phyloP scores from a whole-genome alignment of 768 basidiomycete genomes.

The Cytidiella melzeri region DNA sequence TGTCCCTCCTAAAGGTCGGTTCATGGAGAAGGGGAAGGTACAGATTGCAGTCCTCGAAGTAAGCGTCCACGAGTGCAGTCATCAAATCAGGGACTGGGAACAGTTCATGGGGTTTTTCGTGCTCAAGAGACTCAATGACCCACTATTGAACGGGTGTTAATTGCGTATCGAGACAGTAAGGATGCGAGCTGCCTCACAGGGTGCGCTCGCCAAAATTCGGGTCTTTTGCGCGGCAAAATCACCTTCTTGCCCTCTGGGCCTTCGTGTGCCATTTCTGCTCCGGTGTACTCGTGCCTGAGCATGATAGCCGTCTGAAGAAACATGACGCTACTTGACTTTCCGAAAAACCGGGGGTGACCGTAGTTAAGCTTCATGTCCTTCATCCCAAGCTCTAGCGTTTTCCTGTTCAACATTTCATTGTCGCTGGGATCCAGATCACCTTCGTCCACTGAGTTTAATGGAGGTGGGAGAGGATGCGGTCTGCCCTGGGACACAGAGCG shows the following conservation, averaged over 20 bases:
- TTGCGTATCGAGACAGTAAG: no score
- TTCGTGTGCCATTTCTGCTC: constrained; percentile 7
- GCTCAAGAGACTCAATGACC: constrained; percentile 21
- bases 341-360: constrained; percentile 30
- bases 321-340: constrained; percentile 36
- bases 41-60: constrained; percentile 37
- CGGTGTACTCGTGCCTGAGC: constrained; percentile 34
- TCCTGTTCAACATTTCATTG: constrained; percentile 19
- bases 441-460: constrained; percentile 12
- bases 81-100: constrained; percentile 35
- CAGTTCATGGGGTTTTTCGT: constrained; percentile 21
- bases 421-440: constrained; percentile 27
- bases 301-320: constrained; percentile 37
- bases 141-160: no score
- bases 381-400: constrained; percentile 26
- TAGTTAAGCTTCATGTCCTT: constrained; percentile 24
- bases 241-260: neutral
- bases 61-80: constrained; percentile 38
- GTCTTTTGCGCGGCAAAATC: constrained; percentile 28
- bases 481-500: neutral
- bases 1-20: constrained; percentile 37
- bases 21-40: constrained; percentile 43
- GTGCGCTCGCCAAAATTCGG: constrained; percentile 46
- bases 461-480: constrained; percentile 12
- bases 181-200: constrained; percentile 28